Percentiles rank a stretch among this genome's conserved stretches.
These are phyloP conservation scores for Xylaria intraflava DNA, from an alignment of 495 filamentous ascomycete species.

Conservation along the genomic window DNA sequence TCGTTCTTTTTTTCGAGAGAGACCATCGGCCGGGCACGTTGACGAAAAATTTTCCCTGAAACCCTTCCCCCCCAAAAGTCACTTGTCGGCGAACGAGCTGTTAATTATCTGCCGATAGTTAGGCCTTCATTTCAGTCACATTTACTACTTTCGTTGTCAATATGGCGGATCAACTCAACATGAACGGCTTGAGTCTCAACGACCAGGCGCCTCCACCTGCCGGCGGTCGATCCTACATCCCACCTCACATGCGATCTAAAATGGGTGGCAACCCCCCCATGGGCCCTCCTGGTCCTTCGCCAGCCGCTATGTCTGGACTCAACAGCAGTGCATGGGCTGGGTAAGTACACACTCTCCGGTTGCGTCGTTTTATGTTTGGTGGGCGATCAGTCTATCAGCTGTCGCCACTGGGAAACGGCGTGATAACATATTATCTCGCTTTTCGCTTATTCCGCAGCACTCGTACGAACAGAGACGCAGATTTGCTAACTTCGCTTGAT, in stretches of 20 bases:
- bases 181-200: slow-evolving; percentile 70
- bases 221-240: slow-evolving; percentile 73
- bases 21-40: slow-evolving; percentile 25
- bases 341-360: slow-evolving; percentile 34
- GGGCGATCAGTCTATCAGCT: neutral
- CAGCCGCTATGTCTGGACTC: slow-evolving; percentile 39
- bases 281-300: slow-evolving; percentile 27
- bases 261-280: slow-evolving; percentile 32
- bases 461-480: neutral
- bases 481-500: slow-evolving; percentile 15
- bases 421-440: neutral
- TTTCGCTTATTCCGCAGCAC: neutral
- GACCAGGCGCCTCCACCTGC: slow-evolving; percentile 52
- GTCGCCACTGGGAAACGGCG: neutral
- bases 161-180: slow-evolving; percentile 95
- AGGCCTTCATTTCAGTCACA: neutral
- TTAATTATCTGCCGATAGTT: neutral
- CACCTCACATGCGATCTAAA: slow-evolving; percentile 80
- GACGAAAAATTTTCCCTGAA: slow-evolving; percentile 20
- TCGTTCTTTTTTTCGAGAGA: slow-evolving; percentile 39
- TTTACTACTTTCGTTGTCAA: slow-evolving; percentile 4
- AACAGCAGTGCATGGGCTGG: slow-evolving; percentile 59
- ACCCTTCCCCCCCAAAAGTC: slow-evolving; percentile 18
- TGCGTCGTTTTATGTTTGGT: neutral
- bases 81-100: slow-evolving; percentile 2